phyloP scores from a whole-genome alignment of 345 rosid species.

The Eutrema yunnanense region DNA sequence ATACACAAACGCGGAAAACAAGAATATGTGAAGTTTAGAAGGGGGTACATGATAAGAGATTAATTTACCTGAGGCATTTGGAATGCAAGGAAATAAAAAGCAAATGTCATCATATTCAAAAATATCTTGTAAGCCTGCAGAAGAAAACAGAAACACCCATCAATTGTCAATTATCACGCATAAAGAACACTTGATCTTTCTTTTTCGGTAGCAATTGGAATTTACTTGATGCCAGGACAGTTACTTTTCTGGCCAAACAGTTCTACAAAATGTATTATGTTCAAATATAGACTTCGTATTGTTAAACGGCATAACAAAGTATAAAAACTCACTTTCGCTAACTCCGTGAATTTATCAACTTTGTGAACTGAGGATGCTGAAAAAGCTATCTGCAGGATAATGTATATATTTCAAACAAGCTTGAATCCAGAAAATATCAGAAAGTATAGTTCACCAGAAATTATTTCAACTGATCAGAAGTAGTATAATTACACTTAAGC shows the following conservation, averaged over 20 bases:
- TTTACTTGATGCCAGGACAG: not conserved
- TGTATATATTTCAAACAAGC: not conserved
- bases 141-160: conserved; percentile 20
- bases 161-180: conserved; percentile 1
- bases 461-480: not conserved
- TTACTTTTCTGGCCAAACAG: not conserved
- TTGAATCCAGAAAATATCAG: not conserved
- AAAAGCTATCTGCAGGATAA: conserved; percentile 52
- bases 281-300: not conserved
- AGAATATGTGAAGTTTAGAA: conserved; percentile 1
- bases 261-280: not conserved
- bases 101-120: conserved; percentile 48
- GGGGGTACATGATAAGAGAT: not conserved
- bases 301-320: not conserved
- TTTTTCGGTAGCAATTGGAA: not conserved
- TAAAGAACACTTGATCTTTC: not conserved
- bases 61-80: conserved; percentile 76
- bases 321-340: conserved; percentile 54
- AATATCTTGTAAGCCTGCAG: conserved; percentile 61
- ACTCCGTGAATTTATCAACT: conserved; percentile 34
- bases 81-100: conserved; percentile 45
- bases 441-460: conserved; percentile 1
- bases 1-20: conserved; percentile 11
- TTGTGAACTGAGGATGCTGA: conserved; percentile 37
- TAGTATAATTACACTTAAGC: not conserved